These are phyloP conservation scores for Pinguiococcus pyrenoidosus DNA, from an alignment of 108 stramenopile genomes.

Conservation along the genomic window DNA sequence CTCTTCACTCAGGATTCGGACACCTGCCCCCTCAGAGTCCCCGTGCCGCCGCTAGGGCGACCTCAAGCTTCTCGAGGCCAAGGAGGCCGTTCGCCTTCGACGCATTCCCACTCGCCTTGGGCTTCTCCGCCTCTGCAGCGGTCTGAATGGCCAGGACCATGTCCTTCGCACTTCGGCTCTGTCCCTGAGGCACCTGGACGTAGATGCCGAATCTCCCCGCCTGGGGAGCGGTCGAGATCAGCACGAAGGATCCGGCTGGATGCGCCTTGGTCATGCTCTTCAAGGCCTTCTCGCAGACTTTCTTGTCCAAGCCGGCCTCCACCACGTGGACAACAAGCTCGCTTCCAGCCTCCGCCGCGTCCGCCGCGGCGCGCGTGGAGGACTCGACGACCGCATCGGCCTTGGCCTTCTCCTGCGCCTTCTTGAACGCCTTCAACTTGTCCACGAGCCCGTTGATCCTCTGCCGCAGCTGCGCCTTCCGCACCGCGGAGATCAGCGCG, in stretches of 20 bases:
- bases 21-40: too few species aligned
- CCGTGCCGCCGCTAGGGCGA: too few species aligned
- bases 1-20: too few species aligned
- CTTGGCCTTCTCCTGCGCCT: conserved; percentile 46
- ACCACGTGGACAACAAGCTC: conserved; percentile 67
- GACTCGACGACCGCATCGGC: conserved; percentile 44
- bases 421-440: conserved; percentile 46
- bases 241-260: conserved; percentile 62
- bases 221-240: conserved; percentile 58
- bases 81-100: too few species aligned
- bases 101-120: too few species aligned
- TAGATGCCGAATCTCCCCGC: conserved; percentile 54
- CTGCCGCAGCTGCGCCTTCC: conserved; percentile 47
- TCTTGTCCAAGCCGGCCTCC: conserved; percentile 80
- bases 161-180: too few species aligned
- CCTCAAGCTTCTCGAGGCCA: too few species aligned
- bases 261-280: conserved; percentile 63
- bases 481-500: conserved; percentile 56
- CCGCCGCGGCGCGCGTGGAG: conserved; percentile 39
- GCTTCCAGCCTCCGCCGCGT: conserved; percentile 34
- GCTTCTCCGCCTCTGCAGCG: too few species aligned
- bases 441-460: conserved; percentile 59
- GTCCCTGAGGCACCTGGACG: too few species aligned
- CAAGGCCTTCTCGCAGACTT: conserved; percentile 63
- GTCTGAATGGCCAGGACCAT: too few species aligned